Conservation (phyloP, 495 filamentous ascomycete genomes). For the Xanthoparmelia taractica region DNA sequence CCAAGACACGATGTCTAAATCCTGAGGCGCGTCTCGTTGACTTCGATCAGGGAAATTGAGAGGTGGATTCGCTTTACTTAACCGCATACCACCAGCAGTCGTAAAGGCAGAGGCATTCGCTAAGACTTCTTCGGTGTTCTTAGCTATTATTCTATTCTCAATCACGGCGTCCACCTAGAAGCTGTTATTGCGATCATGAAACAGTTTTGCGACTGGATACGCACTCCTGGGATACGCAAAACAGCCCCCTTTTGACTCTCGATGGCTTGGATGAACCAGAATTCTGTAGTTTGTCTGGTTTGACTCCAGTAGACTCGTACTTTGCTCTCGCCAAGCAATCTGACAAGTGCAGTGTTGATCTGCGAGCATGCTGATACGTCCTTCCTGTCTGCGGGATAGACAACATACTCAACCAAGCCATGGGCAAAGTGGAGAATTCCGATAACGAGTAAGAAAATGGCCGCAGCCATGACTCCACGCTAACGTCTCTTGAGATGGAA, state of each 20-base stretch:
- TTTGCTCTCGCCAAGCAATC: neutral
- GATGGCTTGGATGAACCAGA: neutral
- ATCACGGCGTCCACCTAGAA: neutral
- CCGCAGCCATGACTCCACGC: neutral
- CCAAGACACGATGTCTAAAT: slow-evolving; percentile 8
- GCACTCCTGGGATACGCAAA: neutral
- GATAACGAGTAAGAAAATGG: neutral
- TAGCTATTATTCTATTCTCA: neutral
- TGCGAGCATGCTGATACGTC: neutral
- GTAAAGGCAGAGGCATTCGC: neutral
- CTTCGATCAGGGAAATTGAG: neutral
- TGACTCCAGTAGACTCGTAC: neutral
- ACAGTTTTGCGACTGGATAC: neutral
- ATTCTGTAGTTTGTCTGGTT: neutral
- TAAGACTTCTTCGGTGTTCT: neutral
- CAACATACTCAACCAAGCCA: neutral
- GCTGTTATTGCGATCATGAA: neutral
- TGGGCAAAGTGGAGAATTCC: neutral
- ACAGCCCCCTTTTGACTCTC: neutral
- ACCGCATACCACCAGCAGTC: neutral
- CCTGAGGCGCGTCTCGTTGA: neutral
- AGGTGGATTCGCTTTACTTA: neutral
- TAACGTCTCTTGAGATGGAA: neutral
- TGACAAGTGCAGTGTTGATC: neutral
- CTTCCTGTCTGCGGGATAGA: neutral